Percentiles rank a stretch among this genome's conserved stretches.
Evolutionary conservation across 257 asterid species (phyloP).

Genomic region (Buddleja alternifolia): DNA sequence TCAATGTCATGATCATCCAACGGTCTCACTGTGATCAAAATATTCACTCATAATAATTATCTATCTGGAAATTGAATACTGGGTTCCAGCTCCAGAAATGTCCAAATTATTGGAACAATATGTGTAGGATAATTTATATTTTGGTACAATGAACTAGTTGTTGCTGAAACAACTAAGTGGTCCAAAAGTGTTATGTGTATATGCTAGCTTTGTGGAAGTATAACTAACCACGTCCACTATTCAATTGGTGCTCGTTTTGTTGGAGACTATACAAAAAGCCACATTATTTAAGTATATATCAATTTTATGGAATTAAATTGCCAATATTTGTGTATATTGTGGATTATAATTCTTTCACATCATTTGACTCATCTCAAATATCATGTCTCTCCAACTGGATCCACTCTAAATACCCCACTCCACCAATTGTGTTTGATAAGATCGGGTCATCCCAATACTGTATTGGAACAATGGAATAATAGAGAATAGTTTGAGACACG

Average conservation of each 20-base stretch:
- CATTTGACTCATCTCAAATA: too few relatives aligned
- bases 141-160: not conserved
- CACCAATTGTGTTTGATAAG: too few relatives aligned
- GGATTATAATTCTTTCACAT: too few relatives aligned
- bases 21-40: not conserved
- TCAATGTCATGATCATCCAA: constrained; percentile 24
- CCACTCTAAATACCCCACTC: too few relatives aligned
- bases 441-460: too few relatives aligned
- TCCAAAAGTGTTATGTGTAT: not conserved
- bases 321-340: too few relatives aligned
- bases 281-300: not conserved
- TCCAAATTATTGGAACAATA: constrained; percentile 24
- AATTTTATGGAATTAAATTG: too few relatives aligned
- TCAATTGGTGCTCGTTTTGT: not conserved
- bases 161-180: not conserved
- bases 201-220: constrained; percentile 8
- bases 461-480: too few relatives aligned
- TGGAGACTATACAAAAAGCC: too few relatives aligned
- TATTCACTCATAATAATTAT: not conserved
- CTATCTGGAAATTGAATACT: not conserved
- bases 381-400: too few relatives aligned
- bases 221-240: constrained; percentile 13
- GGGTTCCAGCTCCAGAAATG: constrained; percentile 21
- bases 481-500: too few relatives aligned
- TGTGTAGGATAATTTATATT: not conserved